Evolutionary conservation across 2,329 filamentous ascomycete genomes (phyloP).

Genomic region (Colletotrichum simmondsii): DNA sequence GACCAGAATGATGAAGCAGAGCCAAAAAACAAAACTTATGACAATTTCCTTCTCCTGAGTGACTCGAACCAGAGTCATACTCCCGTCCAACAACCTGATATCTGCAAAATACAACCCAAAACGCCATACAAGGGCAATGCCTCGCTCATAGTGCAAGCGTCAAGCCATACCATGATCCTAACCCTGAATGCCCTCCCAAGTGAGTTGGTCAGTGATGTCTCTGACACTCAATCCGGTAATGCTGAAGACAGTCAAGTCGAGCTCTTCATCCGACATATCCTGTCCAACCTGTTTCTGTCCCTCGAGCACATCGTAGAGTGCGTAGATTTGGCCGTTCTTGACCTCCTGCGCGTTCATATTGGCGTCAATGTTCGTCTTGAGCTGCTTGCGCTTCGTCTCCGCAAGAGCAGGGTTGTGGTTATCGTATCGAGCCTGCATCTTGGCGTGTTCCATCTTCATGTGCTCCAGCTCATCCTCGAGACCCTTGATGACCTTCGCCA

Average conservation of each 20-base stretch:
- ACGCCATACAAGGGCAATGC: conserved; percentile 10
- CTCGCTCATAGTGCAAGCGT: conserved; percentile 6
- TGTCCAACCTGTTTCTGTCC: conserved; percentile 76
- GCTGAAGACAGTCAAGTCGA: conserved; percentile 72
- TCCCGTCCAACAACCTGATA: conserved; percentile 1
- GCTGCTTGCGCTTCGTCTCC: conserved; percentile 69
- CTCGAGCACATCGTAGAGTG: conserved; percentile 85
- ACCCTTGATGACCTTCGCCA: conserved; percentile 85
- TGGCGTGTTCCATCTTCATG: conserved; percentile 75
- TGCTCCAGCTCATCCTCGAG: conserved; percentile 84
- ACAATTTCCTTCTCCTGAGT: conserved; percentile 27
- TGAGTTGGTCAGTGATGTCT: conserved; percentile 53
- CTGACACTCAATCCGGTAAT: conserved; percentile 59
- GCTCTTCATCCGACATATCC: conserved; percentile 70
- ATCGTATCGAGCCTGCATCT: conserved; percentile 72
- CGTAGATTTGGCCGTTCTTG: conserved; percentile 84
- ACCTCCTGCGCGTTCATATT: conserved; percentile 73
- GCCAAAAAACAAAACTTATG: conserved; percentile 8
- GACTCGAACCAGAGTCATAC: conserved; percentile 2
- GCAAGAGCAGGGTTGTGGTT: conserved; percentile 74
- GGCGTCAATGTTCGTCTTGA: conserved; percentile 70
- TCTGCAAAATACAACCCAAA: not conserved
- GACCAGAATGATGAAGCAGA: conserved; percentile 12
- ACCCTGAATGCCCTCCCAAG: conserved; percentile 53
- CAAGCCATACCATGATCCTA: conserved; percentile 3